phyloP scores from a whole-genome alignment of 768 basidiomycete genomes.

The Scleroderma bovista region DNA sequence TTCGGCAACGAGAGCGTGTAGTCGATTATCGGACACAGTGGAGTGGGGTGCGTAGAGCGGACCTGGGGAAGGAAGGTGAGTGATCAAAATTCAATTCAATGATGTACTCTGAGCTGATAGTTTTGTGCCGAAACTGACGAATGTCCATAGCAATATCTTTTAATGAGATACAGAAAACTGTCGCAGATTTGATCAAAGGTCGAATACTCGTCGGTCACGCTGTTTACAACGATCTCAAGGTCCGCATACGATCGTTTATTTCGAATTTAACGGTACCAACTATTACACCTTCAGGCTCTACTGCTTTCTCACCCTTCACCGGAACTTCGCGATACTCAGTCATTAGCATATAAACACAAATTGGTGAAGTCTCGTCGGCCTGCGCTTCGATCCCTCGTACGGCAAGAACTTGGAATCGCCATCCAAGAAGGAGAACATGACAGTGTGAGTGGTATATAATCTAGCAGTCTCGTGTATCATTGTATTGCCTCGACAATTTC shows the following conservation, averaged over 20 bases:
- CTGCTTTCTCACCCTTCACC: slow-evolving; percentile 66
- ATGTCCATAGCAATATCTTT: slow-evolving; percentile 61
- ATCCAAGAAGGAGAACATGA: slow-evolving; percentile 91
- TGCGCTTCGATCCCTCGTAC: slow-evolving; percentile 73
- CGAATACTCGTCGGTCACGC: slow-evolving; percentile 88
- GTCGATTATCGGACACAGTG: slow-evolving; percentile 91
- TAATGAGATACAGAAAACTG: slow-evolving; percentile 69
- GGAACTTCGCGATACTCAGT: slow-evolving; percentile 66
- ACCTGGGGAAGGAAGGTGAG: slow-evolving; percentile 61
- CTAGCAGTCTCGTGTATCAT: neutral
- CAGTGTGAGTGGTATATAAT: slow-evolving; percentile 52
- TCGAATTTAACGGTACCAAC: too few species aligned
- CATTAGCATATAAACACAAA: slow-evolving; percentile 52
- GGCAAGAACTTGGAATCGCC: slow-evolving; percentile 68
- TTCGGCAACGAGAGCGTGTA: slow-evolving; percentile 79
- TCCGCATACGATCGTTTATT: neutral
- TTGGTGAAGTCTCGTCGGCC: slow-evolving; percentile 59
- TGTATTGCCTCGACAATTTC: neutral
- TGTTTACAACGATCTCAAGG: slow-evolving; percentile 86
- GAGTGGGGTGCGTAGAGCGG: slow-evolving; percentile 73
- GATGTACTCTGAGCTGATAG: neutral
- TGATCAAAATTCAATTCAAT: neutral
- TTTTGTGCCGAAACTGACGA: neutral
- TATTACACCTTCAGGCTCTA: slow-evolving; percentile 40
- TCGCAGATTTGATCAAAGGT: slow-evolving; percentile 71